These are phyloP conservation scores for Solanum hybrid DNA, from an alignment of 305 asterid genomes.

Conservation along the genomic window DNA sequence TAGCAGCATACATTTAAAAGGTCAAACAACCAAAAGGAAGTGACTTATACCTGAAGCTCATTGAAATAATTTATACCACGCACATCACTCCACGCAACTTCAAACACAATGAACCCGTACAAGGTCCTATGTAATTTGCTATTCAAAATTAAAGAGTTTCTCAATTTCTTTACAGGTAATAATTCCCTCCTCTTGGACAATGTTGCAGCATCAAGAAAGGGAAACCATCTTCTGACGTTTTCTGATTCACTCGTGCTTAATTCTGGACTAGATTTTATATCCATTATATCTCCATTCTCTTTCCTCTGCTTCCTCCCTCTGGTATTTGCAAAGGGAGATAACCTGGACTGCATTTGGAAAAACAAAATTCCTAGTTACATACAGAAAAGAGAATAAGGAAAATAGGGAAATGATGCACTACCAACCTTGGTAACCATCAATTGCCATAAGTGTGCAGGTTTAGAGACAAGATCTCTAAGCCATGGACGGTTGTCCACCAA, in stretches of 20 bases:
- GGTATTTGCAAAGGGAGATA: conserved; percentile 92
- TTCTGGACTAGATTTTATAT: conserved; percentile 29
- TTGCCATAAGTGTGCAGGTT: conserved; percentile 90
- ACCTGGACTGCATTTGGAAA: conserved; percentile 54
- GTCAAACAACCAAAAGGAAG: not conserved
- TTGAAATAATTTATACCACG: conserved; percentile 90
- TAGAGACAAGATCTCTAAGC: conserved; percentile 70
- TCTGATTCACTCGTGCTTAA: conserved; percentile 29
- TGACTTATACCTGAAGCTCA: conserved; percentile 77
- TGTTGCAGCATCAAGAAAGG: conserved; percentile 58
- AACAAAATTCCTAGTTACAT: not conserved
- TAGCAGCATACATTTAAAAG: not conserved
- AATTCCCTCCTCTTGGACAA: conserved; percentile 79
- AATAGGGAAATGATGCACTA: not conserved
- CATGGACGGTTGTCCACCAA: conserved; percentile 94
- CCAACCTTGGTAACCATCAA: conserved; percentile 94
- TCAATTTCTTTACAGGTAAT: conserved; percentile 80
- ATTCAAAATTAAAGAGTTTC: conserved; percentile 59
- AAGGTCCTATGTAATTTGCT: conserved; percentile 83
- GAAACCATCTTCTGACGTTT: conserved; percentile 58
- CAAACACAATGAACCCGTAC: conserved; percentile 91
- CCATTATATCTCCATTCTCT: conserved; percentile 30
- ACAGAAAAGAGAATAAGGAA: not conserved
- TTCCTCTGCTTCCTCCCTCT: conserved; percentile 49
- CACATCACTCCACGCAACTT: conserved; percentile 75